phyloP scores from a whole-genome alignment of 768 basidiomycete genomes.

The Trametes sanguinea region DNA sequence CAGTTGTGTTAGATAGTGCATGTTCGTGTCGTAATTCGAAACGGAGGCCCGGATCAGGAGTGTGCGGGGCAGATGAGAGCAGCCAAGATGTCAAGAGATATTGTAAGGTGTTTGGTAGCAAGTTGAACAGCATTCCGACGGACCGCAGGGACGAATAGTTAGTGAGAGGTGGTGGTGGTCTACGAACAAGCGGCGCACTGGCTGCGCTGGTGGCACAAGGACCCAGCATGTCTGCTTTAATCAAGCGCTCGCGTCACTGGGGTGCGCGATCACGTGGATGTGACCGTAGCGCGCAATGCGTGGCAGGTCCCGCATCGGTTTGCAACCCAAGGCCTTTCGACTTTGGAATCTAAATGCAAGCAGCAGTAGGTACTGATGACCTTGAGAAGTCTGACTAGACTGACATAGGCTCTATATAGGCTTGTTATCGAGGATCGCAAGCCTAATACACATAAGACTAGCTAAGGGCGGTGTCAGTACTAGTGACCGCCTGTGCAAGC shows the following conservation, averaged over 20 bases:
- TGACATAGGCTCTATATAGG: too few relatives aligned
- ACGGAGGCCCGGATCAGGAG: slow-evolving; percentile 37
- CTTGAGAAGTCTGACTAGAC: too few relatives aligned
- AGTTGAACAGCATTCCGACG: slow-evolving; percentile 24
- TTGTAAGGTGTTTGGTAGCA: slow-evolving; percentile 28
- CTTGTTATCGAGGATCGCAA: too few relatives aligned
- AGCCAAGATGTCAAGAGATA: slow-evolving; percentile 28
- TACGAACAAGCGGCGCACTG: neutral
- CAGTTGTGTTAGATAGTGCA: slow-evolving; percentile 53
- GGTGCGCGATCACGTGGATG: slow-evolving; percentile 1
- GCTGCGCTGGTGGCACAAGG: neutral
- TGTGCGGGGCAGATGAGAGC: slow-evolving; percentile 2
- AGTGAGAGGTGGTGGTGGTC: neutral
- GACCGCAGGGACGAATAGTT: neutral
- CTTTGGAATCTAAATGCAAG: too few relatives aligned
- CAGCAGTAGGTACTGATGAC: too few relatives aligned
- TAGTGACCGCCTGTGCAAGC: too few relatives aligned
- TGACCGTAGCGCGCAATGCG: neutral
- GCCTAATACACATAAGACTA: too few relatives aligned
- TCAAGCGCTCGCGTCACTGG: neutral
- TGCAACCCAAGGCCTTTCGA: too few relatives aligned
- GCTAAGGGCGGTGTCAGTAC: too few relatives aligned
- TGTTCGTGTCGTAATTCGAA: slow-evolving; percentile 72
- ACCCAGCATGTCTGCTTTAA: neutral
- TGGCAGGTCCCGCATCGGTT: neutral